Conservation (phyloP, 2,329 filamentous ascomycete species). For the Ciborinia camelliae region DNA sequence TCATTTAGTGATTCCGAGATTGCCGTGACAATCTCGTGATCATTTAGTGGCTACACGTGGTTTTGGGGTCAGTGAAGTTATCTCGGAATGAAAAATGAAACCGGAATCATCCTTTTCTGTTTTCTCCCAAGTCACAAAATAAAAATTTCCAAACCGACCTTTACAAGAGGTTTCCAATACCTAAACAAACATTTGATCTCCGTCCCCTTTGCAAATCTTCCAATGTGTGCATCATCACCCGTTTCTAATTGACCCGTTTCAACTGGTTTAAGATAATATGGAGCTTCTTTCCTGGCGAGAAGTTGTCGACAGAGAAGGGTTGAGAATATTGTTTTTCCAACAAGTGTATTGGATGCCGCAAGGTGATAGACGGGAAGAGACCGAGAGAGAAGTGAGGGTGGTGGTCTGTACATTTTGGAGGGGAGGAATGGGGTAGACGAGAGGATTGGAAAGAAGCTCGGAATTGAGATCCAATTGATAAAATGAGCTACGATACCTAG, state of each 20-base stretch:
- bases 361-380: constrained; percentile 15
- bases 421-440: neutral
- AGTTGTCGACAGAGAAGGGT: constrained; percentile 16
- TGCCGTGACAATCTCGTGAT: constrained; percentile 16
- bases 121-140: neutral
- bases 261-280: constrained; percentile 70
- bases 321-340: constrained; percentile 19
- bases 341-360: constrained; percentile 13
- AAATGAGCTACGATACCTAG: too few relatives aligned
- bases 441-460: neutral
- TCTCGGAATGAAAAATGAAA: neutral
- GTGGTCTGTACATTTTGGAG: constrained; percentile 12
- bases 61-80: constrained; percentile 40
- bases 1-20: constrained; percentile 16
- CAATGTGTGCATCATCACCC: constrained; percentile 64
- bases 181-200: constrained; percentile 64
- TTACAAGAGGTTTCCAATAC: constrained; percentile 61
- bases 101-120: too few relatives aligned
- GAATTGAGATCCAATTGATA: constrained; percentile 2
- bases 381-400: constrained; percentile 10
- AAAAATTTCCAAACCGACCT: constrained; percentile 6
- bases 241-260: constrained; percentile 70
- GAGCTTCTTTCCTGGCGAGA: constrained; percentile 3
- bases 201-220: constrained; percentile 51
- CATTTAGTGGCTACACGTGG: constrained; percentile 10